A percentile compares a stretch with the other conserved stretches of the same genome.
Conservation (phyloP, 2,329 filamentous ascomycete genomes). For the Amylocarpus encephaloides region DNA sequence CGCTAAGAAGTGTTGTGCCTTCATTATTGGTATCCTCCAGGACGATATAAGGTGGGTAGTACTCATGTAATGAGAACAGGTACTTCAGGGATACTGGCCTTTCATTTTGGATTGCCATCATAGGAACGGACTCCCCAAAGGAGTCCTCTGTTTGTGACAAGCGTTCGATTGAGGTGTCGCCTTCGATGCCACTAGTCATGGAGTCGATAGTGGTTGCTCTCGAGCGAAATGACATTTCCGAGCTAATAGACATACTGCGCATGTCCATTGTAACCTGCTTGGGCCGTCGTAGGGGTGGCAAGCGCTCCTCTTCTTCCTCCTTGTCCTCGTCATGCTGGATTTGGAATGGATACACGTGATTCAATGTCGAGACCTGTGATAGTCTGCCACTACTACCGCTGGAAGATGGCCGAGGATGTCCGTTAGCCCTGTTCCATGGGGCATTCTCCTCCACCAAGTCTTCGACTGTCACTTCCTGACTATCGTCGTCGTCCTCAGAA, state of each 20-base stretch:
- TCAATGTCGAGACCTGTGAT: constrained; percentile 41
- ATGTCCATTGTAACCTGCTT: constrained; percentile 80
- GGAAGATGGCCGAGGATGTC: constrained; percentile 22
- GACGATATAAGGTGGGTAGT: constrained; percentile 65
- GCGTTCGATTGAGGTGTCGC: constrained; percentile 77
- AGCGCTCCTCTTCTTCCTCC: constrained; percentile 46
- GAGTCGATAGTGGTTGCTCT: constrained; percentile 73
- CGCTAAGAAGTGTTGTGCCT: constrained; percentile 80
- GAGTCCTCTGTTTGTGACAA: constrained; percentile 64
- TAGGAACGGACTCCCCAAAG: constrained; percentile 74
- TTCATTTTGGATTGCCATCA: constrained; percentile 76
- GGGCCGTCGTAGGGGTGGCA: constrained; percentile 26
- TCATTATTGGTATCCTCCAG: constrained; percentile 84
- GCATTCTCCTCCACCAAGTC: constrained; percentile 40
- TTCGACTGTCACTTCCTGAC: constrained; percentile 37
- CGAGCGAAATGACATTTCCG: constrained; percentile 76
- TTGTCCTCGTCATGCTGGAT: constrained; percentile 42
- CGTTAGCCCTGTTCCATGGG: constrained; percentile 24
- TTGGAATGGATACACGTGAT: constrained; percentile 91
- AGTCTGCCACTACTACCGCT: constrained; percentile 16
- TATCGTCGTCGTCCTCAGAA: constrained; percentile 25
- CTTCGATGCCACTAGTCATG: constrained; percentile 66
- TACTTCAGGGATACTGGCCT: constrained; percentile 71
- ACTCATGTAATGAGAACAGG: constrained; percentile 67
- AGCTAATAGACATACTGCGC: constrained; percentile 80